Evolutionary conservation across 164 flowering plant genomes (phyloP).

Genomic region (Paratinospora sagittata): DNA sequence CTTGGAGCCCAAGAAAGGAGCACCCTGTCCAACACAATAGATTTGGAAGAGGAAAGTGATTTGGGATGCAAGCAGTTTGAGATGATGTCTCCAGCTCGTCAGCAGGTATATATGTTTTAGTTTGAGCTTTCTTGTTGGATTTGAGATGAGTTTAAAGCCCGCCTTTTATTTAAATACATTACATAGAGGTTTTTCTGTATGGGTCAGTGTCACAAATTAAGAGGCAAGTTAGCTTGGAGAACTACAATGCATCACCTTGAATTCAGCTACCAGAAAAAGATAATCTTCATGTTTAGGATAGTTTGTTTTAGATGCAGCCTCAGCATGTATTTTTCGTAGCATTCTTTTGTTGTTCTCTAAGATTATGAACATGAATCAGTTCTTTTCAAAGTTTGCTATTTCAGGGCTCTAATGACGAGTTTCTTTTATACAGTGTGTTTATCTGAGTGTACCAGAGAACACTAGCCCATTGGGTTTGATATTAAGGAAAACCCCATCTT

Average conservation of each 20-base stretch:
- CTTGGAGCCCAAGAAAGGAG: constrained; percentile 1
- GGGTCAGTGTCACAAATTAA: neutral
- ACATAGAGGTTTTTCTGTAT: neutral
- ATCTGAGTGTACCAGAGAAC: constrained; percentile 36
- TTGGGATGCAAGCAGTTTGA: constrained; percentile 14
- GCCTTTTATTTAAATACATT: neutral
- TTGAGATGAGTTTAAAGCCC: neutral
- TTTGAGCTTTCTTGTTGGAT: neutral
- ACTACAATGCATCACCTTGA: no score
- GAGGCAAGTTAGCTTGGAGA: no score
- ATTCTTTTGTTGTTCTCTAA: neutral
- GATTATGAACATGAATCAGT: neutral
- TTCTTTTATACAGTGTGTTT: constrained; percentile 14
- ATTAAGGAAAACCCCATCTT: constrained; percentile 51
- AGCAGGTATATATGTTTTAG: constrained; percentile 8
- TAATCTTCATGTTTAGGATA: no score
- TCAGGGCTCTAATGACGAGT: constrained; percentile 3
- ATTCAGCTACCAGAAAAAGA: no score
- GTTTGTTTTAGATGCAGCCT: no score
- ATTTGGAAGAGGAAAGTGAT: constrained; percentile 11
- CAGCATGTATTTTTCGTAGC: no score
- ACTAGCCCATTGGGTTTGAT: constrained; percentile 56
- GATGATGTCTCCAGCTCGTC: constrained; percentile 8
- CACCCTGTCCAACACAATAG: constrained; percentile 5
- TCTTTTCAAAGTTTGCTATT: neutral